Evolutionary conservation across 768 basidiomycete species (phyloP).

Genomic region (Coprinopsis cinerea): DNA sequence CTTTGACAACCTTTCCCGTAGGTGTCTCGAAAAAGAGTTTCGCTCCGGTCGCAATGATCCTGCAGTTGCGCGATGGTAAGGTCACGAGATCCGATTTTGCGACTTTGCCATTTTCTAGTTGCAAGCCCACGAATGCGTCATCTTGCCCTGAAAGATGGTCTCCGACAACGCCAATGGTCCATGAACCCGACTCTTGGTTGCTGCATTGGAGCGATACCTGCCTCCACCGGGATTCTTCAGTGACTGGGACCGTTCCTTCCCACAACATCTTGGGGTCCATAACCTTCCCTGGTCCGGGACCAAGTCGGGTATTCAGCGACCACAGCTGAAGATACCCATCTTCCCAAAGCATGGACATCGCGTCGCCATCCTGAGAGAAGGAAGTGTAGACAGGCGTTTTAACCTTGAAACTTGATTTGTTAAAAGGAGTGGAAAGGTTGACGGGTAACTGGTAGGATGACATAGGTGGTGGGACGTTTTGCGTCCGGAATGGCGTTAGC

Average conservation of each 20-base stretch:
- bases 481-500: conserved; percentile 87
- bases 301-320: conserved; percentile 58
- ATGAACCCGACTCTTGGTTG: conserved; percentile 11
- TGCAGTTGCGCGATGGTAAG: conserved; percentile 39
- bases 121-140: conserved; percentile 29
- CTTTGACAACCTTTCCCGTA: conserved; percentile 42
- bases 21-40: conserved; percentile 33
- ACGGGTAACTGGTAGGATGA: conserved; percentile 49
- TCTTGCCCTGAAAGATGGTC: conserved; percentile 17
- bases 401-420: conserved; percentile 5
- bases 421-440: conserved; percentile 1
- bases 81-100: conserved; percentile 13
- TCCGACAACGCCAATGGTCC: conserved; percentile 35
- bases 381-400: conserved; percentile 60
- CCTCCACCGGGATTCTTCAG: conserved; percentile 21
- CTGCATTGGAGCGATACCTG: conserved; percentile 24
- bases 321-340: conserved; percentile 65
- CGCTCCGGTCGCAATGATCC: conserved; percentile 34
- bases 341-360: conserved; percentile 65
- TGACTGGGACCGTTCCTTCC: conserved; percentile 24
- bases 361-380: conserved; percentile 52
- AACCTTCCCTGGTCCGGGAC: conserved; percentile 48
- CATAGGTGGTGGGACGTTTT: conserved; percentile 99
- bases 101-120: conserved; percentile 16
- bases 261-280: conserved; percentile 48